Percentiles rank a stretch among this genome's conserved stretches.
Evolutionary conservation across 2,329 filamentous ascomycete species (phyloP).

Genomic region (Zasmidium citrigriseum): DNA sequence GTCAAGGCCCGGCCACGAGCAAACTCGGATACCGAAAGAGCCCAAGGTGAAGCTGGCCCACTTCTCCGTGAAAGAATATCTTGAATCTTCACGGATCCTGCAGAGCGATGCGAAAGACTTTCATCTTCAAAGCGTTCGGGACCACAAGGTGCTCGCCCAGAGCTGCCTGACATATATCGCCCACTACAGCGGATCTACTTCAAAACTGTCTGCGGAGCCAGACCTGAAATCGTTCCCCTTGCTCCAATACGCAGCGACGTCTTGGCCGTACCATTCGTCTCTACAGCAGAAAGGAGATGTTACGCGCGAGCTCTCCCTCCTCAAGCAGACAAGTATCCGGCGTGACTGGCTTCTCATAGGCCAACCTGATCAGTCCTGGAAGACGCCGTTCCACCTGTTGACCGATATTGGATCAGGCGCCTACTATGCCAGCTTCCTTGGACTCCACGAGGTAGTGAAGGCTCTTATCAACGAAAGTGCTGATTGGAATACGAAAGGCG

Average conservation of each 20-base stretch:
- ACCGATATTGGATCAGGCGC: conserved; percentile 2
- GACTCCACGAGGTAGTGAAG: conserved; percentile 20
- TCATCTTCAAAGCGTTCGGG: conserved; percentile 8
- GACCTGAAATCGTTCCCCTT: conserved; percentile 19
- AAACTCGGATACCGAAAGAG: background rate
- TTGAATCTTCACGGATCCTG: conserved; percentile 20
- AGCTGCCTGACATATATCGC: conserved; percentile 19
- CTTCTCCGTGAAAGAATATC: conserved; percentile 29
- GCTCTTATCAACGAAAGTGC: conserved; percentile 19
- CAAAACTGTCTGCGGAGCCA: conserved; percentile 9
- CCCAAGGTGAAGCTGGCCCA: conserved; percentile 25
- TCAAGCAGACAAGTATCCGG: background rate
- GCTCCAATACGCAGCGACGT: conserved; percentile 17
- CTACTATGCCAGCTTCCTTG: conserved; percentile 14
- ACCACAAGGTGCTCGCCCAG: conserved; percentile 12
- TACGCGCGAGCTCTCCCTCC: conserved; percentile 5
- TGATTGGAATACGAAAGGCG: conserved; percentile 5
- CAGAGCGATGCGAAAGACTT: conserved; percentile 12
- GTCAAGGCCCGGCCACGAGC: background rate
- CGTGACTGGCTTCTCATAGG: conserved; percentile 12
- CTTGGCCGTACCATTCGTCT: conserved; percentile 15
- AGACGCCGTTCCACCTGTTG: conserved; percentile 1
- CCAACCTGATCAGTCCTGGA: conserved; percentile 1
- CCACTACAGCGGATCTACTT: conserved; percentile 11
- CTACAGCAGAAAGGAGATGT: conserved; percentile 8